These are phyloP conservation scores for Penicillium goetzii DNA, from an alignment of 495 filamentous ascomycete genomes.

Conservation along the genomic window DNA sequence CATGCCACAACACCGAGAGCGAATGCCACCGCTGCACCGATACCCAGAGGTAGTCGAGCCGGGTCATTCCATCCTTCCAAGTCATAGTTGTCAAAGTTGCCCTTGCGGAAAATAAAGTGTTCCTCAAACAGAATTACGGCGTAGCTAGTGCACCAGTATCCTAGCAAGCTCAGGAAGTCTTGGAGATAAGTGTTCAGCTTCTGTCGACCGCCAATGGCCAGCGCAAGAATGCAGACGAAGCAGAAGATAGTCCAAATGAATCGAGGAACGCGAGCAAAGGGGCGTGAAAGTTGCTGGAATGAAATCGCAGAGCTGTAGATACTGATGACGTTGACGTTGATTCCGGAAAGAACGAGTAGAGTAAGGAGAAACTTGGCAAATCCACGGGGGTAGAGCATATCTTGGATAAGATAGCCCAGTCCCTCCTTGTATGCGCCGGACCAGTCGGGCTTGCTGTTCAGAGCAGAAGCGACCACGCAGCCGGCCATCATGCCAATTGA, in stretches of 20 bases:
- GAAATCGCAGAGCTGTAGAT: constrained; percentile 48
- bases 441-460: constrained; percentile 53
- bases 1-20: constrained; percentile 37
- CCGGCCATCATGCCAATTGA: constrained; percentile 61
- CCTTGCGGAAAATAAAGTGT: constrained; percentile 62
- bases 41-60: constrained; percentile 33
- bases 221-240: constrained; percentile 42
- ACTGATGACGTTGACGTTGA: constrained; percentile 46
- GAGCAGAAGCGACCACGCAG: constrained; percentile 54
- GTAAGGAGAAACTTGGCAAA: constrained; percentile 64
- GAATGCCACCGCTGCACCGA: constrained; percentile 36
- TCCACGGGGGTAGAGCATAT: constrained; percentile 56
- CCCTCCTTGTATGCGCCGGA: constrained; percentile 51
- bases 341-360: constrained; percentile 55
- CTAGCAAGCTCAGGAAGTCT: constrained; percentile 60
- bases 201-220: constrained; percentile 47
- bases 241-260: constrained; percentile 47
- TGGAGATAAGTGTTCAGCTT: constrained; percentile 44
- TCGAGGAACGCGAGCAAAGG: constrained; percentile 46
- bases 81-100: constrained; percentile 47
- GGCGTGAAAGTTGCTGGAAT: constrained; percentile 45
- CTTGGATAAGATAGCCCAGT: constrained; percentile 60
- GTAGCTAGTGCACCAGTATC: constrained; percentile 63
- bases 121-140: constrained; percentile 62
- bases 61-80: constrained; percentile 42